These are phyloP conservation scores for Castanopsis chinensis DNA, from an alignment of 306 rosid species.

Conservation along the genomic window DNA sequence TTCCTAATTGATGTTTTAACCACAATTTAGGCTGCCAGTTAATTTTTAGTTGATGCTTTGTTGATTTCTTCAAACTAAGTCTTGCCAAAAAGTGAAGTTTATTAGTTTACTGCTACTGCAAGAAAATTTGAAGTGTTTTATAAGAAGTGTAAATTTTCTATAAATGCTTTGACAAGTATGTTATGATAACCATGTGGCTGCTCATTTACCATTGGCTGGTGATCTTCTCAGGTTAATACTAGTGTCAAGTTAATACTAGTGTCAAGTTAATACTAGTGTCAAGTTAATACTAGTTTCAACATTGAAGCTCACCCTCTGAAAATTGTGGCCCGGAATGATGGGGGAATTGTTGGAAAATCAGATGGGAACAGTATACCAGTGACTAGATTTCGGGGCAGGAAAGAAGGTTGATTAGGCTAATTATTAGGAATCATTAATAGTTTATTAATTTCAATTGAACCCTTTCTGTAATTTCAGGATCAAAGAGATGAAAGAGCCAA, in stretches of 20 bases:
- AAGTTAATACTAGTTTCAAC: too few species aligned
- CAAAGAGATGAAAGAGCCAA: slow-evolving; percentile 21
- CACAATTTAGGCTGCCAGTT: neutral
- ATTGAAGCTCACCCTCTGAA: slow-evolving; percentile 94
- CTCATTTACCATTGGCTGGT: slow-evolving; percentile 3
- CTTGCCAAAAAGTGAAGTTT: neutral
- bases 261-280: too few species aligned
- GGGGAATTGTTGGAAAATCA: slow-evolving; percentile 23
- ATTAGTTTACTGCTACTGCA: neutral
- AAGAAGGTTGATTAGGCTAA: slow-evolving; percentile 66
- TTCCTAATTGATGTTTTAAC: neutral
- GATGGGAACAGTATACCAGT: slow-evolving; percentile 37
- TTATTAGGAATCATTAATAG: slow-evolving; percentile 20
- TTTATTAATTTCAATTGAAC: slow-evolving; percentile 27
- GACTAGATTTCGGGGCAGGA: slow-evolving; percentile 62
- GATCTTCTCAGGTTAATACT: slow-evolving; percentile 67
- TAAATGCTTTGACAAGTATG: too few species aligned
- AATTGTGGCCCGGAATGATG: slow-evolving; percentile 56
- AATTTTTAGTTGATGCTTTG: neutral
- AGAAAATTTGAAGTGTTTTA: neutral
- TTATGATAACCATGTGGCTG: neutral
- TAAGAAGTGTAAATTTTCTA: neutral
- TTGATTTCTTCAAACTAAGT: neutral
- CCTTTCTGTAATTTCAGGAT: slow-evolving; percentile 22
- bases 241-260: too few species aligned